Conservation (phyloP, 2,329 filamentous ascomycete genomes). For the Tolypocladium pustulatum region DNA sequence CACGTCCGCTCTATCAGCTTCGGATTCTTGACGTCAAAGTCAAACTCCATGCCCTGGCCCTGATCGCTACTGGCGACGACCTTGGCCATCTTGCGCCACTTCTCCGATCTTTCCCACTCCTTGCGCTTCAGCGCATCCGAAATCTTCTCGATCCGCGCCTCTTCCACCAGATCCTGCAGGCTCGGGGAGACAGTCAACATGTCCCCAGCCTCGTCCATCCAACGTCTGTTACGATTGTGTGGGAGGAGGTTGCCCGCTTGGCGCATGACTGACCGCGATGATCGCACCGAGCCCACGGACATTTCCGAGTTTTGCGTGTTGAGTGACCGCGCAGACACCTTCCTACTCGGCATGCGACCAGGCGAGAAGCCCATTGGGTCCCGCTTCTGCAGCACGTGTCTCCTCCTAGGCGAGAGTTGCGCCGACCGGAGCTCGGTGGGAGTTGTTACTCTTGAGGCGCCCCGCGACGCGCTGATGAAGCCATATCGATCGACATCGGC, state of each 20-base stretch:
- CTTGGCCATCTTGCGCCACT: constrained; percentile 58
- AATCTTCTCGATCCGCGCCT: constrained; percentile 40
- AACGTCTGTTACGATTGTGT: constrained; percentile 48
- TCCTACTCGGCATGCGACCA: constrained; percentile 37
- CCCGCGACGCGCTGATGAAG: constrained; percentile 45
- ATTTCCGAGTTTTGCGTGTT: constrained; percentile 45
- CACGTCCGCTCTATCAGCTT: constrained; percentile 86
- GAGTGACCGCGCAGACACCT: constrained; percentile 47
- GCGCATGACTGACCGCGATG: constrained; percentile 43
- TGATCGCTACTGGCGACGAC: constrained; percentile 38
- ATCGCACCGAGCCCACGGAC: constrained; percentile 40
- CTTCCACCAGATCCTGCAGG: constrained; percentile 43
- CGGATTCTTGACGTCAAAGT: constrained; percentile 74
- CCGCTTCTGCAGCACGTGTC: constrained; percentile 31
- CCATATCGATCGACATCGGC: constrained; percentile 57
- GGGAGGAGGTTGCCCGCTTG: constrained; percentile 49
- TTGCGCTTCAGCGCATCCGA: constrained; percentile 50
- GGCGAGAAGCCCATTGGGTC: constrained; percentile 26
- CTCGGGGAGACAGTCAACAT: constrained; percentile 53
- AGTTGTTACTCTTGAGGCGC: constrained; percentile 29
- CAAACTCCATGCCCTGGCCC: constrained; percentile 50
- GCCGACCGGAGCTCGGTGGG: constrained; percentile 30
- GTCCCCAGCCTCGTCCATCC: constrained; percentile 56
- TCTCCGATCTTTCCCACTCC: constrained; percentile 52
- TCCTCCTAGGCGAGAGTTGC: constrained; percentile 33